A percentile compares a stretch with the other conserved stretches of the same genome.
phyloP scores from a whole-genome alignment of 306 rosid genomes.

The Castanospermum australe region DNA sequence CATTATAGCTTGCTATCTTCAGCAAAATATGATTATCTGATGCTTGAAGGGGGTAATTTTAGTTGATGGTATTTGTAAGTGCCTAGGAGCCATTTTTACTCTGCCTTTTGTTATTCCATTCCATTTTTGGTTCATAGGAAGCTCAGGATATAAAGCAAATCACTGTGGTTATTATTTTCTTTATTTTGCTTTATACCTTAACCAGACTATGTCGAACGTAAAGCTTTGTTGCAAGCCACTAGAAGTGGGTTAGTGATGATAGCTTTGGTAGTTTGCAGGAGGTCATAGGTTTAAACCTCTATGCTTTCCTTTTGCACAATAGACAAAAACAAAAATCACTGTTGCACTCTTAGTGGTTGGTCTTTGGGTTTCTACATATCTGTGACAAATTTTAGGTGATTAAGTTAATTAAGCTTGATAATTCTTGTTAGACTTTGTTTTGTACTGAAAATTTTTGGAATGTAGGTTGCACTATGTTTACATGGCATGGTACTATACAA shows the following conservation, averaged over 20 bases:
- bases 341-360: not conserved
- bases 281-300: not conserved
- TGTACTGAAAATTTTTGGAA: not conserved
- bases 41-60: not conserved
- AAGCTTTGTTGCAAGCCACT: constrained; percentile 4
- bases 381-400: not conserved
- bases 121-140: not conserved
- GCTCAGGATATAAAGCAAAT: not conserved
- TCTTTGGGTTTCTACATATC: not conserved
- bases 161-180: not conserved
- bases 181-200: constrained; percentile 9
- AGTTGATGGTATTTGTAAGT: too few relatives aligned
- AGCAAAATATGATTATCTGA: not conserved
- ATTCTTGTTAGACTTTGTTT: constrained; percentile 9
- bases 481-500: not conserved
- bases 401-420: not conserved
- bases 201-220: not conserved
- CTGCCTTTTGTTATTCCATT: not conserved
- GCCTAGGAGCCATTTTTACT: not conserved
- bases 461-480: not conserved
- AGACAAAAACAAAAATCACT: not conserved
- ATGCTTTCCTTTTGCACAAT: not conserved
- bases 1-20: not conserved
- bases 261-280: not conserved
- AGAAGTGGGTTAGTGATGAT: not conserved